Evolutionary conservation across 1,284 basidiomycete species (phyloP).

Genomic region (Rhodotorula sp.): DNA sequence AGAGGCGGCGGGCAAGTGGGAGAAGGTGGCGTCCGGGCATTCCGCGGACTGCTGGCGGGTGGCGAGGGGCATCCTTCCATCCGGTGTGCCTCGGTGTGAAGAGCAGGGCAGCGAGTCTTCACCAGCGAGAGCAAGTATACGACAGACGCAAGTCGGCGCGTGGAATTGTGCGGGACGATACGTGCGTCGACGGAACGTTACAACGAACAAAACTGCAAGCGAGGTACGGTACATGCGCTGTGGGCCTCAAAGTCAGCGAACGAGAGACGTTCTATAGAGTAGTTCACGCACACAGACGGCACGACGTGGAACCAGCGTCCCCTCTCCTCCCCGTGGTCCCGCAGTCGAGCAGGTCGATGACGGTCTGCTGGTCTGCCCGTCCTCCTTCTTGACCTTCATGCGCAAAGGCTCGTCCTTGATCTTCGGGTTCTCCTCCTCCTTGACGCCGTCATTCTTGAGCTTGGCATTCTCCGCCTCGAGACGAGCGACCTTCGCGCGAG

Average conservation of each 20-base stretch:
- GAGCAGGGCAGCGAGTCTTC: no score
- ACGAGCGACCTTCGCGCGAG: constrained; percentile 3
- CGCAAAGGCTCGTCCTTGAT: constrained; percentile 10
- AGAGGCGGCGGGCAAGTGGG: not conserved
- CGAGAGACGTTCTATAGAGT: no score
- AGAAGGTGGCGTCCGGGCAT: not conserved
- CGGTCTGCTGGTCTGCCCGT: not conserved
- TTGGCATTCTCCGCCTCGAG: constrained; percentile 1
- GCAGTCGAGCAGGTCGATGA: constrained; percentile 16
- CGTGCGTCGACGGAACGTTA: not conserved
- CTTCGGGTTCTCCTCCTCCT: constrained; percentile 2
- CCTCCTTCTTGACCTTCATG: constrained; percentile 5
- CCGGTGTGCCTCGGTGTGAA: not conserved
- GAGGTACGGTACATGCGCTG: no score
- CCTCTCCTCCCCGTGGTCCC: not conserved
- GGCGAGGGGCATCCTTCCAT: no score
- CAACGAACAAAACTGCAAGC: not conserved
- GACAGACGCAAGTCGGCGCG: not conserved
- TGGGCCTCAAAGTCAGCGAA: no score
- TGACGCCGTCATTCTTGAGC: not conserved
- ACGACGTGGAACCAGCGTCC: no score
- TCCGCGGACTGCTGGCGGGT: not conserved
- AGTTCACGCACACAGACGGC: not conserved
- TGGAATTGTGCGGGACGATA: not conserved
- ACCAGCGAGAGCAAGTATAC: not conserved